These are phyloP conservation scores for Gymnopilus junonius DNA, from an alignment of 768 basidiomycete genomes.

Conservation along the genomic window DNA sequence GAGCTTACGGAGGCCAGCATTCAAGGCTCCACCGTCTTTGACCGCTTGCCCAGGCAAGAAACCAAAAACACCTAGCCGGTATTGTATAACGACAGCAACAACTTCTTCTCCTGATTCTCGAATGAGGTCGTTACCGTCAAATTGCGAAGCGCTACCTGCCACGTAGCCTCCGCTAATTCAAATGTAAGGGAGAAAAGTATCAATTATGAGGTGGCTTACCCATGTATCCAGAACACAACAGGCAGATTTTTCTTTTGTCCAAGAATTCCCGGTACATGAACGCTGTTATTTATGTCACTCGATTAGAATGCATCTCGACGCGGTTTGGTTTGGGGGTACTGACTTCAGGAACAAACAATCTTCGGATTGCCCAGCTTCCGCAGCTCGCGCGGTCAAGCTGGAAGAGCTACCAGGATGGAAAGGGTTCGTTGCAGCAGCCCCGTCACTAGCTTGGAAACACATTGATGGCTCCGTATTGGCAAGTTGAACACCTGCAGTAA, in stretches of 20 bases:
- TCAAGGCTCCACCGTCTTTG: constrained; percentile 46
- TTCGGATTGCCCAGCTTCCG: constrained; percentile 27
- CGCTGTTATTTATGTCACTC: constrained; percentile 24
- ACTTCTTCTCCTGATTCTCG: constrained; percentile 36
- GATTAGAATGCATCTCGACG: neutral
- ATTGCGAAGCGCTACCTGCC: constrained; percentile 30
- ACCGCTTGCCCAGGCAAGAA: constrained; percentile 49
- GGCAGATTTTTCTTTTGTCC: constrained; percentile 33
- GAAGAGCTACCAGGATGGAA: constrained; percentile 21
- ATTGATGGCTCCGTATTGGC: constrained; percentile 35
- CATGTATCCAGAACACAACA: constrained; percentile 50
- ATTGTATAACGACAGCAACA: constrained; percentile 45
- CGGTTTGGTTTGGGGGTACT: too few species aligned
- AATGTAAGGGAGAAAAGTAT: too few species aligned
- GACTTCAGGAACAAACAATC: constrained; percentile 49
- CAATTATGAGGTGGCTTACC: constrained; percentile 25
- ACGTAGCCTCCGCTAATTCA: constrained; percentile 36
- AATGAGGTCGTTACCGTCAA: constrained; percentile 42
- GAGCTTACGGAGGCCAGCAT: constrained; percentile 50
- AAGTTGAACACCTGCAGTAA: constrained; percentile 32
- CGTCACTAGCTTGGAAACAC: constrained; percentile 37
- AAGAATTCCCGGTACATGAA: constrained; percentile 38
- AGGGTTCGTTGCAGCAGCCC: constrained; percentile 35
- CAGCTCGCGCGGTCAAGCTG: neutral
- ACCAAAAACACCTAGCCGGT: constrained; percentile 48